Conservation (phyloP, 75 land plant genomes). For the Cupressus sempervirens region DNA sequence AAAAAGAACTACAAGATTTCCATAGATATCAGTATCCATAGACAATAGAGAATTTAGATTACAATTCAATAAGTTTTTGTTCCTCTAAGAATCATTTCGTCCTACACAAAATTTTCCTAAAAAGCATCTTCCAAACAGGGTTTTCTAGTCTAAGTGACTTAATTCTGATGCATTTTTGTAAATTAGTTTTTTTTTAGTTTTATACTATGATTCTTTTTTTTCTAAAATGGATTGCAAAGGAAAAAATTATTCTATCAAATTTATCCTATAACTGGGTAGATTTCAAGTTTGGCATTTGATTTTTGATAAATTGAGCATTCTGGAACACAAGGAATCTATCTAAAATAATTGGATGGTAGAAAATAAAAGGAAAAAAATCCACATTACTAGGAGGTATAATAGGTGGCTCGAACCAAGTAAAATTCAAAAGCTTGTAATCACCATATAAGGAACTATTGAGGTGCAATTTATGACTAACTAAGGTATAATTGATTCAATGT, state of each 20-base stretch:
- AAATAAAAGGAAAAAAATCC: neutral
- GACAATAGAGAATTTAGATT: neutral
- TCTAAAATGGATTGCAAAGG: neutral
- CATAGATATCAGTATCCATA: neutral
- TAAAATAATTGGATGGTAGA: neutral
- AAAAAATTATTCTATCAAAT: neutral
- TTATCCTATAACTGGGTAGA: neutral
- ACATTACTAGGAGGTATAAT: slow-evolving; percentile 54
- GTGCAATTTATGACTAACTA: slow-evolving; percentile 48
- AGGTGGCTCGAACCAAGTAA: slow-evolving; percentile 64
- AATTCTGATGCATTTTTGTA: neutral
- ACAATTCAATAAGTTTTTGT: neutral
- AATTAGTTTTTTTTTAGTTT: neutral
- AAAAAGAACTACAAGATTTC: neutral
- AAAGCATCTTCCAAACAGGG: neutral
- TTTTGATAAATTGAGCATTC: neutral
- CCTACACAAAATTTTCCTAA: neutral
- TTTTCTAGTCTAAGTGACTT: neutral
- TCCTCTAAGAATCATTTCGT: neutral
- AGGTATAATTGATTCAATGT: slow-evolving; percentile 41
- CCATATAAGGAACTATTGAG: slow-evolving; percentile 65
- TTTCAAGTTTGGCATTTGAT: neutral
- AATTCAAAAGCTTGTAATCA: slow-evolving; percentile 68
- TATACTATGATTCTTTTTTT: neutral
- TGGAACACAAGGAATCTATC: slow-evolving; percentile 2